These are phyloP conservation scores for Trypanosoma vivax DNA, from an alignment of 208 protist genomes.

Conservation along the genomic window DNA sequence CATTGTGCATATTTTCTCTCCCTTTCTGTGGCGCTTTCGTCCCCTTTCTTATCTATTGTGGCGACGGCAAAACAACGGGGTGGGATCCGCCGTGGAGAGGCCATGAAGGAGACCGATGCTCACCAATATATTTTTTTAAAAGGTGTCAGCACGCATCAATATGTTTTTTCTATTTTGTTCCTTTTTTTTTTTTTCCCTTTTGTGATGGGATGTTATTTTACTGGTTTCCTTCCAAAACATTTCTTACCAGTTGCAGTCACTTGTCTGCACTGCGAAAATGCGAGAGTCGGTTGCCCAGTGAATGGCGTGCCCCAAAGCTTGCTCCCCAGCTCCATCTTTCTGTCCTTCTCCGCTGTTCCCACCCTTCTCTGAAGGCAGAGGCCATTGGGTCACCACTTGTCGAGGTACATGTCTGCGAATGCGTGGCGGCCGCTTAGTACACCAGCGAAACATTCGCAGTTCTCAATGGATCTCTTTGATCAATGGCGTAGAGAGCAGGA, in stretches of 20 bases:
- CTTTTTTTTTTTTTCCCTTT: constrained; percentile 9
- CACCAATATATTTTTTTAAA: constrained; percentile 6
- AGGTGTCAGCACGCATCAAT: constrained; percentile 4
- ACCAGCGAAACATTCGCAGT: constrained; percentile 45
- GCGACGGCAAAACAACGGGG: constrained; percentile 18
- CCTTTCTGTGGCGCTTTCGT: constrained; percentile 21
- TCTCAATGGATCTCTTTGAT: constrained; percentile 60
- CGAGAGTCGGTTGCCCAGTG: too few species aligned
- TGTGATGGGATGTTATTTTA: too few species aligned
- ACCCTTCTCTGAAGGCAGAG: too few species aligned
- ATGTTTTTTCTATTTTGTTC: constrained; percentile 17
- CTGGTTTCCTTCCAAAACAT: too few species aligned
- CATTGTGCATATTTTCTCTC: constrained; percentile 12
- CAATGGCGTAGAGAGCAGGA: constrained; percentile 62
- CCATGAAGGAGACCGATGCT: constrained; percentile 7
- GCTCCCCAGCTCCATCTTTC: too few species aligned
- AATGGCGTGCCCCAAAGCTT: too few species aligned
- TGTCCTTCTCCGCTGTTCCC: too few species aligned
- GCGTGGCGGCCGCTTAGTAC: constrained; percentile 19
- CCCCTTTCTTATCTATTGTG: constrained; percentile 1
- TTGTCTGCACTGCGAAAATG: too few species aligned
- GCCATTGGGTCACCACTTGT: too few species aligned
- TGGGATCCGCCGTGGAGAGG: constrained; percentile 16
- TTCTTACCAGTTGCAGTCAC: too few species aligned
- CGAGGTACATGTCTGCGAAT: constrained; percentile 14